These are phyloP conservation scores for Colletotrichum higginsianum DNA, from an alignment of 2,329 filamentous ascomycete genomes.

Conservation along the genomic window DNA sequence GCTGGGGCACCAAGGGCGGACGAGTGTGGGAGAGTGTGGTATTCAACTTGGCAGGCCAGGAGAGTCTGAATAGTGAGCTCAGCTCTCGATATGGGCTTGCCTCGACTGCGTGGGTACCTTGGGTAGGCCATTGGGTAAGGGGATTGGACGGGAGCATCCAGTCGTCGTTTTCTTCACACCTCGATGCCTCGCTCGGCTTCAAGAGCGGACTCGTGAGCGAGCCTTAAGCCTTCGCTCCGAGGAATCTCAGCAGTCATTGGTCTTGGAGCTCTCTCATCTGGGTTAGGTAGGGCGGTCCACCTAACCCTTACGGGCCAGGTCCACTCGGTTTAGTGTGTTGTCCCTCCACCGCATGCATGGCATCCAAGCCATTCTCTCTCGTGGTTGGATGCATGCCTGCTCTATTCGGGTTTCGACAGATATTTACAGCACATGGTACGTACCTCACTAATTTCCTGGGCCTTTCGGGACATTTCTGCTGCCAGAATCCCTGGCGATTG, in stretches of 20 bases:
- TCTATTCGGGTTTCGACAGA: conserved; percentile 5
- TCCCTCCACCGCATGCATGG: conserved; percentile 37
- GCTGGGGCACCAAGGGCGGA: not conserved
- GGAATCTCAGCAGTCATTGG: not conserved
- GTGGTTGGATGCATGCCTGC: not conserved
- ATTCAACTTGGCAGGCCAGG: not conserved
- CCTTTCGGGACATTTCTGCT: conserved; percentile 20
- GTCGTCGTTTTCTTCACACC: not conserved
- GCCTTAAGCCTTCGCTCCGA: not conserved
- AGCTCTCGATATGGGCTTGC: not conserved
- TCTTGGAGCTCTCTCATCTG: conserved; percentile 16
- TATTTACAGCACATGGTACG: conserved; percentile 23
- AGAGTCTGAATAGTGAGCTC: not conserved
- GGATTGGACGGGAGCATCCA: not conserved
- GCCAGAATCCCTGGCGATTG: conserved; percentile 9
- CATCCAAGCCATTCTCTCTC: not conserved
- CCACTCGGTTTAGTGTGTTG: conserved; percentile 35
- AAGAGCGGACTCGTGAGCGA: not conserved
- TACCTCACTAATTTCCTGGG: conserved; percentile 2
- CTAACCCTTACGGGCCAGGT: conserved; percentile 9
- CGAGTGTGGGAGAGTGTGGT: not conserved
- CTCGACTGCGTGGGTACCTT: not conserved
- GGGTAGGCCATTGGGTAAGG: not conserved
- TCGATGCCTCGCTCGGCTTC: not conserved
- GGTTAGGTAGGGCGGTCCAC: conserved; percentile 5